Evolutionary conservation across 495 filamentous ascomycete genomes (phyloP), one percentile per base, ranked within the genome.

Genomic region (Polyplosphaeria fusca): DNA sequence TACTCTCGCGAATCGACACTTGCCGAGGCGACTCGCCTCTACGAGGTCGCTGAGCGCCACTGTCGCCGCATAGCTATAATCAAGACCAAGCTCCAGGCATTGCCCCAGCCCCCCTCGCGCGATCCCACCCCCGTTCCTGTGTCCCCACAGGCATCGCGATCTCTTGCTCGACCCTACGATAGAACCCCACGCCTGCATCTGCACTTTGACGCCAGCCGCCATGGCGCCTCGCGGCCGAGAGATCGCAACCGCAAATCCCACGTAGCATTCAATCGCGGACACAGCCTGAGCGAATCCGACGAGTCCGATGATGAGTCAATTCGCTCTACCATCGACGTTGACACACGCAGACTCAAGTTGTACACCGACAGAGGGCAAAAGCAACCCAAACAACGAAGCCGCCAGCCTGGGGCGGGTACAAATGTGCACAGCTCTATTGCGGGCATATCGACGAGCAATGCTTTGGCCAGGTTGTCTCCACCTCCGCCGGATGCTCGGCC

Each of bases 1-100:
- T 85, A 81, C 65, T 82, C 86, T 40, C 86, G 90, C 63, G 79
- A 87, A 60, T 87, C 85, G 32, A 75, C 89, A 23, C 83, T 87
- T 61, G 91, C 88, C 37, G 93, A 98, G 69, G 87, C 93, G 5
- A 75, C 79, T 64, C 84, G 92, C 48, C 80, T 96, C 60, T 80
- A 83, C 65, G 87, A 95, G 55, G 80, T 83, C 52, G 80, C 94
- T 14, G 80, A 87, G 63, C 82, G 89, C 43, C 90, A 96, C 70
- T 82, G 84, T 66, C 83, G 82, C 63, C 85, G 90, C 24, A 75
- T 89, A 48, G 82, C 77, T 55, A 85, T 80, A 37, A 95, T 98
- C 60, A 82, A 84, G 5, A 76, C 81, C 48, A 96, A 96, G 72
- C 82, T 98, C 13, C 76, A 90, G 60, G 82, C 82, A 0, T 83